These are phyloP conservation scores for Melaleuca quinquenervia DNA, from an alignment of 345 rosid genomes.

Conservation along the genomic window DNA sequence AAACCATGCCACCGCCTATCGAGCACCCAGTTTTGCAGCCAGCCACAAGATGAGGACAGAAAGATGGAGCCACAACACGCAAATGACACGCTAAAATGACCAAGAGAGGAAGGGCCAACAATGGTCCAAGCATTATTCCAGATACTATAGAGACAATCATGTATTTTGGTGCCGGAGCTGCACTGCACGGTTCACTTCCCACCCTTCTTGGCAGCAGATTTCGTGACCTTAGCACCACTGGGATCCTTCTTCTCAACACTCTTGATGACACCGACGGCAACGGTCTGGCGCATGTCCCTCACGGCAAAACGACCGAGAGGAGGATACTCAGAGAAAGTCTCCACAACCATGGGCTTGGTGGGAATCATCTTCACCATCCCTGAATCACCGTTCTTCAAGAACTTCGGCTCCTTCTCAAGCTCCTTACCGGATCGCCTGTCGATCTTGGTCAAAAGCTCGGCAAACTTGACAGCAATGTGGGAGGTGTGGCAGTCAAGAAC, in stretches of 20 bases:
- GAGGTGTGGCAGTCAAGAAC: constrained; percentile 82
- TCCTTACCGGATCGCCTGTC: constrained; percentile 77
- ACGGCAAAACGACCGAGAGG: constrained; percentile 90
- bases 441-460: constrained; percentile 60
- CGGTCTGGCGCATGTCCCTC: constrained; percentile 91
- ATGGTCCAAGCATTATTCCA: constrained; percentile 8
- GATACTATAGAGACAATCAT: not conserved
- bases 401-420: constrained; percentile 80
- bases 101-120: not conserved
- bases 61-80: constrained; percentile 6
- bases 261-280: constrained; percentile 85
- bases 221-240: constrained; percentile 70
- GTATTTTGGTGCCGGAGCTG: not conserved
- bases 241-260: constrained; percentile 86
- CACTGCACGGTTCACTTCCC: constrained; percentile 47
- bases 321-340: constrained; percentile 70
- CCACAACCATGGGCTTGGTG: constrained; percentile 90
- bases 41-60: constrained; percentile 6
- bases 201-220: constrained; percentile 81
- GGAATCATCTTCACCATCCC: constrained; percentile 80
- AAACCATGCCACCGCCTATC: constrained; percentile 32
- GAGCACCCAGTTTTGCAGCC: constrained; percentile 42
- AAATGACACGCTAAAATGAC: not conserved
- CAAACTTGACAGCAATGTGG: constrained; percentile 75
- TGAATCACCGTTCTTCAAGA: constrained; percentile 80